These are phyloP conservation scores for Delonix regia DNA, from an alignment of 306 rosid genomes.

Conservation along the genomic window DNA sequence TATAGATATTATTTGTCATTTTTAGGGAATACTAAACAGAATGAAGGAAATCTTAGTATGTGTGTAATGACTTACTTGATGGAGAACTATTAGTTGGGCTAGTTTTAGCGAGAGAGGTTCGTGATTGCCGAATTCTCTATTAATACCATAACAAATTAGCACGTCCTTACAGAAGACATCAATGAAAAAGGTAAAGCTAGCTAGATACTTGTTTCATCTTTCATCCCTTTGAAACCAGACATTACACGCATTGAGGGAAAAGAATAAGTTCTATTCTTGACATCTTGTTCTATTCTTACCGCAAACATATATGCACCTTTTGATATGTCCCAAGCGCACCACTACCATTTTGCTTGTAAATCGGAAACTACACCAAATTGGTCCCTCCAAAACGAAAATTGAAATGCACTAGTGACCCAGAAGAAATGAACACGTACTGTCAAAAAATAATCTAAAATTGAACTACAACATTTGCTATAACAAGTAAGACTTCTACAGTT, in stretches of 20 bases:
- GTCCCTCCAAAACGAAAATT: constrained; percentile 5
- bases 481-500: no score
- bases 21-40: no score
- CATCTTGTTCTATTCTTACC: background rate
- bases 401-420: background rate
- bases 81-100: background rate
- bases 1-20: no score
- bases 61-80: background rate
- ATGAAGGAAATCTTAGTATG: no score
- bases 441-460: no score
- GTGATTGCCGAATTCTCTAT: background rate
- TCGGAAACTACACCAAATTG: background rate
- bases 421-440: no score
- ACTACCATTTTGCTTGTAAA: background rate
- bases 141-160: background rate
- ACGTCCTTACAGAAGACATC: background rate
- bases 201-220: background rate
- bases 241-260: background rate
- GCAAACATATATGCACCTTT: background rate
- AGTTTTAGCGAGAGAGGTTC: background rate
- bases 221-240: background rate
- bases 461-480: no score
- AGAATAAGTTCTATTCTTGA: background rate
- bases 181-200: background rate
- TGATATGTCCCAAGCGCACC: background rate